Base-by-base conservation (phyloP, 177 flowering plant species). In the Vitis hybrid region DNA sequence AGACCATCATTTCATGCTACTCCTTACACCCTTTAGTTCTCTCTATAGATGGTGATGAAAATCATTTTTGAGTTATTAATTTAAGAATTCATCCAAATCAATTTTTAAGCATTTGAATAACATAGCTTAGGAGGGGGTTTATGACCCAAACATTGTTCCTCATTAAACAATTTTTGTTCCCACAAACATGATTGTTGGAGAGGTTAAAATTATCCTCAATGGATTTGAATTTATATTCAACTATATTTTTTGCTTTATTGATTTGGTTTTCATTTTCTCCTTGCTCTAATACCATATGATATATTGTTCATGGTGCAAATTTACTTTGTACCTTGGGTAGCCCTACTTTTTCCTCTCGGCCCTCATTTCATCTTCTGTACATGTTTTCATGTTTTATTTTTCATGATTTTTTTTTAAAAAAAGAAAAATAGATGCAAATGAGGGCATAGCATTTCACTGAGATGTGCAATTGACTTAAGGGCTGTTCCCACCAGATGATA, bases 41-140 rank as follows among this genome's bases (percentile, higher is more conserved):
- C 5, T 33, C 39, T 15, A 48, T 61, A 51, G 90, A 83, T 84
- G 87, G 65, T 86, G 90, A 87, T 84, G 90, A 90, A 84, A 88
- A 77, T 53, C 45, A 62, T 49, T 26, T 72, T 67, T 65, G n/a
- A 21, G 51, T 57, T 58, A 51, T 50, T 55, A 22, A 68, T 64
- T 66, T 55, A 18, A 63, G 62, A 67, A 50, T 45, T 56, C 51
- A 39, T 29, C 10, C 3, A 29, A 51, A 45, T 2, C 26, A 19
- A 16, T 15, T 21, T 49, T 66, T 67, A 57, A 65, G 26, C 18
- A 26, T 53, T 72, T 31, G 57, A 82, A 79, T 84, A 78, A 82
- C 71, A 64, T 77, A 56, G 51, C 45, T 64, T 26, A 13, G 13
- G 13, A 16, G 29, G 73, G 60, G 74, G n/a, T 62, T 49, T 26